These are phyloP conservation scores for Pyrus bretschneideri DNA, from an alignment of 306 rosid species.

Conservation along the genomic window DNA sequence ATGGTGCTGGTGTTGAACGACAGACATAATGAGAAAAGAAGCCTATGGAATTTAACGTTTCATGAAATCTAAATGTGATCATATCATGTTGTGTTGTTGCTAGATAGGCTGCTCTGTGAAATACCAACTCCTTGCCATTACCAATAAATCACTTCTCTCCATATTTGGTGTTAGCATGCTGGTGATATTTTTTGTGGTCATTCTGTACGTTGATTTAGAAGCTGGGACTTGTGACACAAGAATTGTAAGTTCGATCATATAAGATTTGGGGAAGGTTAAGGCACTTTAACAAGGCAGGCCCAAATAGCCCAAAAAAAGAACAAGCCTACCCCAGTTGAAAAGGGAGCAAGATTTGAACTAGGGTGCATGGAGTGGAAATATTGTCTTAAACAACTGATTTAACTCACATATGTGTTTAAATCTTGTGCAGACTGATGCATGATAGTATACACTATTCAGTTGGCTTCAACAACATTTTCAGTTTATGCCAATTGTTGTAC, in stretches of 20 bases:
- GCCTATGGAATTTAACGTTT: conserved; percentile 11
- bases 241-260: background rate
- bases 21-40: background rate
- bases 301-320: background rate
- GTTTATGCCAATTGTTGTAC: background rate
- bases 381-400: accelerated
- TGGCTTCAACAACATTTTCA: background rate
- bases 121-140: background rate
- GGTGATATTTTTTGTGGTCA: background rate
- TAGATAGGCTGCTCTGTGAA: conserved; percentile 4
- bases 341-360: background rate
- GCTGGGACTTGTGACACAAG: background rate
- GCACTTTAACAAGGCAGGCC: background rate
- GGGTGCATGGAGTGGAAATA: background rate
- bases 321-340: background rate
- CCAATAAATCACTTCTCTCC: background rate
- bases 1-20: conserved; percentile 5
- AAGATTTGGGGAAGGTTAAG: background rate
- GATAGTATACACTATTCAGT: background rate
- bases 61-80: conserved; percentile 1
- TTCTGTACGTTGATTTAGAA: background rate
- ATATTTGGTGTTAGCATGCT: background rate
- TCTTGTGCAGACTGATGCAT: background rate
- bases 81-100: background rate
- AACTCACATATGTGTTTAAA: background rate